These are phyloP conservation scores for Rhodotorula diobovata DNA, from an alignment of 768 basidiomycete species.

Conservation along the genomic window DNA sequence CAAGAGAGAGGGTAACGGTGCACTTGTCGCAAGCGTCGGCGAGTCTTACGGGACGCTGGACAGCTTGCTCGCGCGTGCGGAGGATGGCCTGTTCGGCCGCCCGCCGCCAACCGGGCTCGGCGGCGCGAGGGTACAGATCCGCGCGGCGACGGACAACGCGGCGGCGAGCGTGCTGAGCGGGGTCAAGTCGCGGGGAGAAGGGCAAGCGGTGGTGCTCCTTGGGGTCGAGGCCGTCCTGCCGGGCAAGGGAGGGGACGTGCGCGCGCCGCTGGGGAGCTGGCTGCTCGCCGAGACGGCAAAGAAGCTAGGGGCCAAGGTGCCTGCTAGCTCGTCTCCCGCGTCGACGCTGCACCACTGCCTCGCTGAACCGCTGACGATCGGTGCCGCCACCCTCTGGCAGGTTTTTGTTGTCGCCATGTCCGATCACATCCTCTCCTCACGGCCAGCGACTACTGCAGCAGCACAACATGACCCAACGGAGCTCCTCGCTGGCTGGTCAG, in stretches of 20 bases:
- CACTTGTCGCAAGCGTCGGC: background rate
- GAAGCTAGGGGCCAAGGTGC: background rate
- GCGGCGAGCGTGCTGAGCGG: background rate
- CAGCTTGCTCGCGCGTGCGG: background rate
- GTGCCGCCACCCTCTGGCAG: background rate
- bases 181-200: background rate
- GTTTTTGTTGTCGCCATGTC: background rate
- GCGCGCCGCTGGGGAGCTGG: constrained; percentile 6
- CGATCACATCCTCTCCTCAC: constrained; percentile 3
- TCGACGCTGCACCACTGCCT: no score
- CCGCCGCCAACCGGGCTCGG: background rate
- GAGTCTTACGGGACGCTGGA: background rate
- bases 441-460: background rate
- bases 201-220: background rate
- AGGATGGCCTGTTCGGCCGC: background rate
- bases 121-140: background rate
- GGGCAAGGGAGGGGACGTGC: constrained; percentile 6
- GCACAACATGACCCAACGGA: background rate
- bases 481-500: constrained; percentile 8
- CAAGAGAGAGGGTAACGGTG: background rate
- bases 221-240: constrained; percentile 7
- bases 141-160: constrained; percentile 8
- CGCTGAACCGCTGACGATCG: background rate
- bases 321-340: background rate
- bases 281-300: constrained; percentile 1